These are phyloP conservation scores for Leishmania tropica DNA, from an alignment of 208 protist species.

Conservation along the genomic window DNA sequence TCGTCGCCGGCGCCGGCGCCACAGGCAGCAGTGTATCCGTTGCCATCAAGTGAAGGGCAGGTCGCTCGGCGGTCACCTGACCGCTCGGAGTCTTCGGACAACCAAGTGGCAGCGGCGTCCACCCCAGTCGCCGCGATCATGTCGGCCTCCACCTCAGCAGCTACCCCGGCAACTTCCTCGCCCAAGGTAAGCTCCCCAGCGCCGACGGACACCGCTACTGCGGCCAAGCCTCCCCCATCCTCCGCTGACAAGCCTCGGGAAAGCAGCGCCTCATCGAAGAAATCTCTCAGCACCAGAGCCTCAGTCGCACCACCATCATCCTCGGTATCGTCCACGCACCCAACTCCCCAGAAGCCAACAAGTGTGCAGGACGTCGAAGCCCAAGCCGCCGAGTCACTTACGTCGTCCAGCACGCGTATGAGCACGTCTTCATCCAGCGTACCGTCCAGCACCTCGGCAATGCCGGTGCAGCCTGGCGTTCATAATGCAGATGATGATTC, in stretches of 20 bases:
- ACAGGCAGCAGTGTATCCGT: neutral
- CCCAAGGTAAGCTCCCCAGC: neutral
- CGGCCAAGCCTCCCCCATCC: neutral
- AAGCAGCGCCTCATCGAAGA: conserved; percentile 4
- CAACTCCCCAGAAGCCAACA: neutral
- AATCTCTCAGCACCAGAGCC: neutral
- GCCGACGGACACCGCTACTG: neutral
- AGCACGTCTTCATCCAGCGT: neutral
- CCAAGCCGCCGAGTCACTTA: neutral
- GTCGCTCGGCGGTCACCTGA: neutral
- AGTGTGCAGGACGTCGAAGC: neutral
- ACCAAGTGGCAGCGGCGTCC: neutral
- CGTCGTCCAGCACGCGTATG: neutral
- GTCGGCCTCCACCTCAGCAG: neutral
- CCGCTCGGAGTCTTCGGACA: neutral
- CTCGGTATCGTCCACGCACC: neutral
- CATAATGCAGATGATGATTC: neutral
- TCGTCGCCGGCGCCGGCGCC: neutral
- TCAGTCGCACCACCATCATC: neutral
- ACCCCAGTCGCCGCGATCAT: neutral
- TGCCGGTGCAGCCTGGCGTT: neutral
- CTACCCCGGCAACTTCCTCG: neutral
- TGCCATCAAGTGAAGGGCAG: neutral
- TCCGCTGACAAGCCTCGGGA: neutral
- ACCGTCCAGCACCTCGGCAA: neutral